Evolutionary conservation across 176 grass and related monocot genomes (phyloP), one percentile per base, ranked within the genome.

Genomic region (Musa beccarii): DNA sequence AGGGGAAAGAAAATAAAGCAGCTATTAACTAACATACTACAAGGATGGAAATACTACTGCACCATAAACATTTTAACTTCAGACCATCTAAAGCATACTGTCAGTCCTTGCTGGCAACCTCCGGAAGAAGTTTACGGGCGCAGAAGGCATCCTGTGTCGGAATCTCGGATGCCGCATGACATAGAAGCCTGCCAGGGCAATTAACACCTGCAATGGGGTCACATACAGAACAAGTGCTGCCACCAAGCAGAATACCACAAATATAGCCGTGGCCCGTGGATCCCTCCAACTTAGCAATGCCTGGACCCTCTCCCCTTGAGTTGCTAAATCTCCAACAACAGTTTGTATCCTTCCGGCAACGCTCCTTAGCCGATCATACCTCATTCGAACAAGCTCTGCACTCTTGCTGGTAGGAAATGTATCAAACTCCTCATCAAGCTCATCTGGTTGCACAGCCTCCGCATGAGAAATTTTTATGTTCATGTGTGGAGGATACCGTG

Each of bases 381-480:
- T 86, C 83, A 89, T 81, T 64, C 83, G 83, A 52, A 99, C 78
- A 54, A 99, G 16, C 16, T 94, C 95, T 51, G 79, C 68, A 23
- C 79, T 81, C 73, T 84, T 73, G 74, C 76, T 88, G 57, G 86
- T 87, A 11, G 95, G 95, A 78, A 99, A 99, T 63, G 88, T 89
- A 66, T 99, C 91, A 0, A 99, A 99, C 81, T 99, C 95, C 57
- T 99, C 91, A 4, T 94, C 88, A 22, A 99, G 91, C 80, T 99
- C 95, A 84, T 99, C 95, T 49, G 86, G 84, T 51, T 99, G 88
- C 71, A 92, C 88, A 29, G 84, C 84, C 55, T 99, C 95, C 1
- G 95, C 95, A 72, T 99, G 91, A 84, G 95, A 94, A 25, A 94
- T 92, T 81, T 94, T 99, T 56, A 89, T 99, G 79, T 99, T 99